These are phyloP conservation scores for Apodospora peruviana DNA, from an alignment of 495 filamentous ascomycete genomes.

Conservation along the genomic window DNA sequence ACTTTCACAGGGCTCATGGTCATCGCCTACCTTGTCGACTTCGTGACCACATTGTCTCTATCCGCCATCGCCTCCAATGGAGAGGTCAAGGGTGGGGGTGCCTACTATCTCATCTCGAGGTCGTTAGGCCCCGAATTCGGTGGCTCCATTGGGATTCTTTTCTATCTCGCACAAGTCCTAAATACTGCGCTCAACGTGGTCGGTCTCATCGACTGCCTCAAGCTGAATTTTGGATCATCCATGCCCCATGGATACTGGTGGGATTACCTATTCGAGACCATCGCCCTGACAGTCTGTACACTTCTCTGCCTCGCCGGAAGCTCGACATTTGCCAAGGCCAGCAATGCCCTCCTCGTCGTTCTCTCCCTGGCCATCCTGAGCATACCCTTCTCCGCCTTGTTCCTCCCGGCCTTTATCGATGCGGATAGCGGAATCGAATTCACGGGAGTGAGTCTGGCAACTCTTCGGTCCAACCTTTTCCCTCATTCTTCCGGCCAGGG, in stretches of 20 bases:
- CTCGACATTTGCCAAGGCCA: slow-evolving; percentile 72
- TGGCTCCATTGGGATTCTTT: slow-evolving; percentile 85
- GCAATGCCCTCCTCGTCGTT: slow-evolving; percentile 71
- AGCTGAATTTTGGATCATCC: slow-evolving; percentile 68
- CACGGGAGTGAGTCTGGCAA: slow-evolving; percentile 65
- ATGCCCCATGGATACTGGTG: slow-evolving; percentile 70
- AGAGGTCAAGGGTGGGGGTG: slow-evolving; percentile 80
- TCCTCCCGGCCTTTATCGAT: slow-evolving; percentile 60
- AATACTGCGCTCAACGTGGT: slow-evolving; percentile 89
- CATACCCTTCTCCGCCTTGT: slow-evolving; percentile 69
- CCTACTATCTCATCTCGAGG: slow-evolving; percentile 85
- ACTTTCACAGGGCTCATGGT: slow-evolving; percentile 56
- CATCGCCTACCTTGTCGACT: slow-evolving; percentile 68
- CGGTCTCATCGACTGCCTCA: slow-evolving; percentile 77
- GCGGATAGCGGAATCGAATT: slow-evolving; percentile 60
- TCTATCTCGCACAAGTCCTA: slow-evolving; percentile 78
- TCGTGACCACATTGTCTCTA: slow-evolving; percentile 78
- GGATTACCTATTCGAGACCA: slow-evolving; percentile 72
- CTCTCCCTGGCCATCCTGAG: slow-evolving; percentile 72
- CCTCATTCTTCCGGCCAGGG: slow-evolving; percentile 39
- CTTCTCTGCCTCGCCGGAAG: slow-evolving; percentile 74
- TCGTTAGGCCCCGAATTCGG: slow-evolving; percentile 86
- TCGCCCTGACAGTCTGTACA: slow-evolving; percentile 68
- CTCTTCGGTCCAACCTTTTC: slow-evolving; percentile 64
- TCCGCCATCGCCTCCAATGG: slow-evolving; percentile 89